Base-by-base conservation (phyloP, 2,329 filamentous ascomycete species). In the Elsinoe necatrix region DNA sequence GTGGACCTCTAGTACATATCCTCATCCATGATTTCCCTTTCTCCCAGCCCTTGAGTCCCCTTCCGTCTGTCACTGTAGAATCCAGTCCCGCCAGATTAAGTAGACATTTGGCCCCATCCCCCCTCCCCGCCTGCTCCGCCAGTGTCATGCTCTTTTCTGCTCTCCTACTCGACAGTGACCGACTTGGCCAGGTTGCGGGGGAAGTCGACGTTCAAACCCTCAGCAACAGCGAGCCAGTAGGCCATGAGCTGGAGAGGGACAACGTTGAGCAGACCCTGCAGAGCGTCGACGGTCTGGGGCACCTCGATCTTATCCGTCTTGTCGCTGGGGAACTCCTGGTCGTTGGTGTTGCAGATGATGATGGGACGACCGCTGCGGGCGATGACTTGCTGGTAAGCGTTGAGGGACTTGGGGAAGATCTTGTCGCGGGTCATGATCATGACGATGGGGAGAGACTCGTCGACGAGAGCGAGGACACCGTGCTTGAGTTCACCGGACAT, bases 401-500 rank as follows among this genome's bases (percentile, higher is more conserved):
- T 98, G 68, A 98, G 80, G n/a, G 93, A 97, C 79, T 98, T 98
- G 72, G 87, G 87, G 78, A 98, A 98, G 69, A 98, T 86, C 66
- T 90, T 82, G 71, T 98, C 93, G 60, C 93, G 87, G 56, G 93
- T 98, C 60, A 98, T 80, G 69, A 98, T 97, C 93, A 98, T 98
- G 75, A 98, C 95, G 72, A 98, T 98, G 61, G 93, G 93, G 35
- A 98, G 83, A 75, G 95, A 92, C 81, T 98, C 93, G 68, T 98
- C 93, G 59, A 98, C 93, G 61, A 98, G 81, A 55, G 93, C 93
- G 70, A 98, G 79, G 54, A 98, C 93, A 80, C 93, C 93, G 74
- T 98, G 93, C 83, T 98, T 98, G 67, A 98, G 82, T 77, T 98
- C 93, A 75, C 93, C 93, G 62, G 93, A 97, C 93, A 98, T 98